Conservation (phyloP, 352 stramenopile species). For the Pythium sukuiense region DNA sequence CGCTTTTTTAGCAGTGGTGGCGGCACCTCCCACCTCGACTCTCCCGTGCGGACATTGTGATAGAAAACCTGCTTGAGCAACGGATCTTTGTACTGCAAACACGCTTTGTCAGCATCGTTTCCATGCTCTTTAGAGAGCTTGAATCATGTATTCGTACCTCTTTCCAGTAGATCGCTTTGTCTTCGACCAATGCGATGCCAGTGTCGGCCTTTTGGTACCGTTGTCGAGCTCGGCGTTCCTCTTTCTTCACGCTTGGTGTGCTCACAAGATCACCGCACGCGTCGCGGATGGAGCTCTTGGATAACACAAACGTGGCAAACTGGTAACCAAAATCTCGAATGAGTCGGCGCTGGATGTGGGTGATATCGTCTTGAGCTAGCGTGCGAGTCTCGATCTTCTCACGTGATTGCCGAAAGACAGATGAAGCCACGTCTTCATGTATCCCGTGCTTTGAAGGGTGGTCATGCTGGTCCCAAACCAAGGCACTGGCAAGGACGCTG, state of each 20-base stretch:
- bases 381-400: constrained; percentile 14
- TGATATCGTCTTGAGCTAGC: background rate
- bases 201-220: constrained; percentile 42
- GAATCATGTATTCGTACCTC: constrained; percentile 33
- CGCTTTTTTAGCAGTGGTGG: constrained; percentile 32
- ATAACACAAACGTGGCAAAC: constrained; percentile 44
- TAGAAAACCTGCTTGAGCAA: constrained; percentile 51
- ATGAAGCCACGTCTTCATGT: background rate
- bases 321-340: constrained; percentile 50
- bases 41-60: constrained; percentile 68
- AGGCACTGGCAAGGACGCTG: constrained; percentile 45
- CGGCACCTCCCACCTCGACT: constrained; percentile 61
- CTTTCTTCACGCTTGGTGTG: constrained; percentile 7
- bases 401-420: constrained; percentile 12
- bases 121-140: background rate
- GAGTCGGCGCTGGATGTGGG: constrained; percentile 31
- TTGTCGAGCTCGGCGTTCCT: constrained; percentile 39
- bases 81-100: constrained; percentile 44
- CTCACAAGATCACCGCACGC: constrained; percentile 10
- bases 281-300: constrained; percentile 44
- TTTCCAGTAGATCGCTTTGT: constrained; percentile 67
- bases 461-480: constrained; percentile 12
- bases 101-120: background rate
- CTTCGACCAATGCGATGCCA: constrained; percentile 35
- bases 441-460: background rate